Conservation (phyloP, 2,329 filamentous ascomycete genomes). For the Penicillium sp. region DNA sequence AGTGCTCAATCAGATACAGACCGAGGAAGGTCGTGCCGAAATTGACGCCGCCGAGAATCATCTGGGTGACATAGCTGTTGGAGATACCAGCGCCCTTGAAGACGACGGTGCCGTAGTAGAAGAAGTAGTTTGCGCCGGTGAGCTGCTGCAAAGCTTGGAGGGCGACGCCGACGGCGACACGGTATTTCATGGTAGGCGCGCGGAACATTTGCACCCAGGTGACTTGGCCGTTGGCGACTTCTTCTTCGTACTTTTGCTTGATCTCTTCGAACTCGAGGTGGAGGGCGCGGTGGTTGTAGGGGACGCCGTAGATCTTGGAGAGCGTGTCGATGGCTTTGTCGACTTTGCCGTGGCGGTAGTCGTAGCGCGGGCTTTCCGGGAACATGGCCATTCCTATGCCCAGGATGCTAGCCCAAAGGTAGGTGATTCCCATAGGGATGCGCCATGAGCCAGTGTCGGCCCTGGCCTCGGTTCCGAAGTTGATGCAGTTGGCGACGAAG, state of each 20-base stretch:
- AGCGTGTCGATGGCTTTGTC: slow-evolving; percentile 55
- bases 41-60: slow-evolving; percentile 68
- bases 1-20: slow-evolving; percentile 68
- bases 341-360: slow-evolving; percentile 57
- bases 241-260: slow-evolving; percentile 56
- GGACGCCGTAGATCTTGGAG: slow-evolving; percentile 56
- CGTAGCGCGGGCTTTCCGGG: slow-evolving; percentile 60
- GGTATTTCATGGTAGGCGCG: slow-evolving; percentile 46
- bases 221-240: slow-evolving; percentile 41
- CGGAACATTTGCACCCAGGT: slow-evolving; percentile 42
- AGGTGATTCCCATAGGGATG: slow-evolving; percentile 58
- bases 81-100: slow-evolving; percentile 66
- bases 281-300: slow-evolving; percentile 55
- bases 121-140: slow-evolving; percentile 49
- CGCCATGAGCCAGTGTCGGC: slow-evolving; percentile 48
- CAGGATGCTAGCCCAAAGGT: slow-evolving; percentile 58
- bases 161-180: slow-evolving; percentile 42
- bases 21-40: slow-evolving; percentile 66
- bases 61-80: slow-evolving; percentile 64
- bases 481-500: slow-evolving; percentile 50
- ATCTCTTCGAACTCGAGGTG: slow-evolving; percentile 57
- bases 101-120: slow-evolving; percentile 54
- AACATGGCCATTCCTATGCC: slow-evolving; percentile 57
- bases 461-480: slow-evolving; percentile 44
- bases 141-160: slow-evolving; percentile 48